Conservation (phyloP, 2,329 filamentous ascomycete species). For the Aspergillus sp. region DNA sequence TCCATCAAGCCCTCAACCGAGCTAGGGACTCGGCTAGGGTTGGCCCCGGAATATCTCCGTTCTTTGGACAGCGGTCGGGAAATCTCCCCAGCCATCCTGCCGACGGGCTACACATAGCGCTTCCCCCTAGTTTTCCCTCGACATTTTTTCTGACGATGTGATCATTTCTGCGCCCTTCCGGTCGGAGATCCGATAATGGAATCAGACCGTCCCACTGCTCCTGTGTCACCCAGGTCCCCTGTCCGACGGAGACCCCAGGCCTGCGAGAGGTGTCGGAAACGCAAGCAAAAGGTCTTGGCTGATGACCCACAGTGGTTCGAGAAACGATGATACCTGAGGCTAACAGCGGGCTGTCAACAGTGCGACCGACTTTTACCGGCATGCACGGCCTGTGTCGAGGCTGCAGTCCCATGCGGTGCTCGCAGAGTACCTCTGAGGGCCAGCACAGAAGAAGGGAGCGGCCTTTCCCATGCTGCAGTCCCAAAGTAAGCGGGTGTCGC, state of each 20-base stretch:
- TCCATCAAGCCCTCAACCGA: too few relatives aligned
- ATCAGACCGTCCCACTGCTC: too few relatives aligned
- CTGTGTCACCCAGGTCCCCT: too few relatives aligned
- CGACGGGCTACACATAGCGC: too few relatives aligned
- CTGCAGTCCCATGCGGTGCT: slow-evolving; percentile 10
- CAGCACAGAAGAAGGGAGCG: slow-evolving; percentile 12
- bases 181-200: too few relatives aligned
- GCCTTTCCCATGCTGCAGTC: slow-evolving; percentile 19
- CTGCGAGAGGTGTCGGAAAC: slow-evolving; percentile 33
- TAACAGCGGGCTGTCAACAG: slow-evolving; percentile 7
- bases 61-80: too few relatives aligned
- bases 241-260: slow-evolving; percentile 21
- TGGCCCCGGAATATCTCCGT: too few relatives aligned
- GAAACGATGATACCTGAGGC: neutral
- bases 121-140: too few relatives aligned
- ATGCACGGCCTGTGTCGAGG: slow-evolving; percentile 17
- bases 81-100: too few relatives aligned
- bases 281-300: slow-evolving; percentile 30
- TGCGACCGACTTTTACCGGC: slow-evolving; percentile 20
- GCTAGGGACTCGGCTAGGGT: too few relatives aligned
- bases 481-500: slow-evolving; percentile 3
- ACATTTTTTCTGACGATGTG: too few relatives aligned
- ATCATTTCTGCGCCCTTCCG: too few relatives aligned
- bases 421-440: slow-evolving; percentile 15
- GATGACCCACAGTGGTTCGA: neutral